Percentiles rank a stretch among this genome's conserved stretches.
phyloP scores from a whole-genome alignment of 208 protist genomes.

The Wallacemonas collosoma region DNA sequence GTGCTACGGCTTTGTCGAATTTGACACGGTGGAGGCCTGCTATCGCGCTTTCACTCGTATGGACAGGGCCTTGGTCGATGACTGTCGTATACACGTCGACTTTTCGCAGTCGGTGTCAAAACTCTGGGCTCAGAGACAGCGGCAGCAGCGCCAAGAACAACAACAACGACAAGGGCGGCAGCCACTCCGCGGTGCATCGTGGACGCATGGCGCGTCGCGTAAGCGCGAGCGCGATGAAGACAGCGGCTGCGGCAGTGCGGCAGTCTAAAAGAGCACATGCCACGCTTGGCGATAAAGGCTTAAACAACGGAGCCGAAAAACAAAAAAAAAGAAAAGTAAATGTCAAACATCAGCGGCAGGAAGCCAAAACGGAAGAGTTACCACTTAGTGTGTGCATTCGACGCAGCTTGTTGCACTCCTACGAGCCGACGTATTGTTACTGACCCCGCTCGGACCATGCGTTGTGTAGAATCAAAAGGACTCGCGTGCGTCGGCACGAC shows the following conservation, averaged over 20 bases:
- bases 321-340: no score
- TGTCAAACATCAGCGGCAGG: no score
- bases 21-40: constrained; percentile 90
- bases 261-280: not conserved
- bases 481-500: no score
- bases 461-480: no score
- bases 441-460: no score
- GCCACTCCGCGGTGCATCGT: no score
- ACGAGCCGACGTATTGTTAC: no score
- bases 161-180: not conserved
- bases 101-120: constrained; percentile 97
- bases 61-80: constrained; percentile 98
- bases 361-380: no score
- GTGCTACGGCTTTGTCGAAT: constrained; percentile 99
- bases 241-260: not conserved
- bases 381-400: no score
- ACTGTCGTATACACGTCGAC: constrained; percentile 98
- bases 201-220: not conserved
- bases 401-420: no score
- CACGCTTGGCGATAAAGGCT: no score
- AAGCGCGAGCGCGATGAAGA: constrained; percentile 18
- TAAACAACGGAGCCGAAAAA: no score
- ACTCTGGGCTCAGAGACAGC: constrained; percentile 71
- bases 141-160: constrained; percentile 34
- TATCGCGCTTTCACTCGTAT: constrained; percentile 96